phyloP scores from a whole-genome alignment of 495 filamentous ascomycete genomes.

The Penicillium cosmopolitanum region DNA sequence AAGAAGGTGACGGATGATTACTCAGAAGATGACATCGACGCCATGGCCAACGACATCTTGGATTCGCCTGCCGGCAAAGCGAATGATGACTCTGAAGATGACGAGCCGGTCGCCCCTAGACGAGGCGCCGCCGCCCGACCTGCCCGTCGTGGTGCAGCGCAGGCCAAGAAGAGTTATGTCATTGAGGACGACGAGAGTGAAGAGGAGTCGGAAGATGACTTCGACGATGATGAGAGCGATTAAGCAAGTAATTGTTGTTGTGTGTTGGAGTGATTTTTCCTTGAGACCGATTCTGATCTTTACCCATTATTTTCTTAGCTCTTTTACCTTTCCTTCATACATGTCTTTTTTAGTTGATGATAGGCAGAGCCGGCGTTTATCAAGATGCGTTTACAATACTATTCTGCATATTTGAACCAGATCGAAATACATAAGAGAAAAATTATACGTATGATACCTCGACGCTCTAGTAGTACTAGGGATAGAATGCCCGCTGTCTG shows the following conservation, averaged over 20 bases:
- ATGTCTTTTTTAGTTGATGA: constrained; percentile 16
- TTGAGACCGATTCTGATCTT: not conserved
- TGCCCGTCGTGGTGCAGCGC: constrained; percentile 54
- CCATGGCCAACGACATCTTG: constrained; percentile 60
- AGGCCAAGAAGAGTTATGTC: constrained; percentile 58
- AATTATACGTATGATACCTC: too few relatives aligned
- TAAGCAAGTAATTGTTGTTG: constrained; percentile 16
- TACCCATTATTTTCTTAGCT: constrained; percentile 14
- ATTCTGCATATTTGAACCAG: not conserved
- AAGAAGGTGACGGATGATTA: constrained; percentile 43
- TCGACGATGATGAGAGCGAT: constrained; percentile 46
- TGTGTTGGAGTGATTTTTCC: not conserved
- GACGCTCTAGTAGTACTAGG: not conserved
- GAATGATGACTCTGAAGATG: constrained; percentile 32
- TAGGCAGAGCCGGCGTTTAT: constrained; percentile 22
- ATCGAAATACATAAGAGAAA: too few relatives aligned
- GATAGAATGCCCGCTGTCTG: not conserved
- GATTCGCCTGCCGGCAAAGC: constrained; percentile 49
- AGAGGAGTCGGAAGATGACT: constrained; percentile 46
- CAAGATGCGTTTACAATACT: not conserved
- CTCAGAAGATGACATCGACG: constrained; percentile 54
- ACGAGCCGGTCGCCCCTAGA: constrained; percentile 35
- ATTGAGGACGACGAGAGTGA: constrained; percentile 59
- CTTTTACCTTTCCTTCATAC: constrained; percentile 6
- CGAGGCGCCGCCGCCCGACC: constrained; percentile 50